A percentile compares a stretch with the other conserved stretches of the same genome.
Evolutionary conservation across 179 eudicot genomes (phyloP).

Genomic region (Silene noctiflora): DNA sequence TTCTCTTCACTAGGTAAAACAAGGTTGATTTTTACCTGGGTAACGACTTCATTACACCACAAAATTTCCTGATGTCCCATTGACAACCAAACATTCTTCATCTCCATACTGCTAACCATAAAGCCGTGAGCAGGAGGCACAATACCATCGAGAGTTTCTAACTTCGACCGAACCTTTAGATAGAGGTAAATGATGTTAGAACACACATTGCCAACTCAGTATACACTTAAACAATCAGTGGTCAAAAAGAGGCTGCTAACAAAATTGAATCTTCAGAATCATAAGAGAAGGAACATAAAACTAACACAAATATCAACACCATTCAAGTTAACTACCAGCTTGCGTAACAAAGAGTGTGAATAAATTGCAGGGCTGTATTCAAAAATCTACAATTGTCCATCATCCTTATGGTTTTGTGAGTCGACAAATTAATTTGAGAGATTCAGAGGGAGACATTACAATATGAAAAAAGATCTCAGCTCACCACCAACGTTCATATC

Average conservation of each 20-base stretch:
- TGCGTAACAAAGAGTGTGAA: not conserved
- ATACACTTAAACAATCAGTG: slow-evolving; percentile 15
- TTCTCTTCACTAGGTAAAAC: not conserved
- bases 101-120: slow-evolving; percentile 72
- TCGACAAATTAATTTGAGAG: not conserved
- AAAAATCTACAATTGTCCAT: not conserved
- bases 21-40: slow-evolving; percentile 56
- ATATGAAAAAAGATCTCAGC: not conserved
- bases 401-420: not conserved
- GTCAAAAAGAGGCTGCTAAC: slow-evolving; percentile 14
- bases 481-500: not conserved
- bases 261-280: slow-evolving; percentile 15
- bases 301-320: slow-evolving; percentile 13
- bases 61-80: slow-evolving; percentile 98
- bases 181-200: slow-evolving; percentile 26
- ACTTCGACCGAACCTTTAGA: slow-evolving; percentile 74
- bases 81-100: slow-evolving; percentile 96
- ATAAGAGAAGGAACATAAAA: slow-evolving; percentile 10
- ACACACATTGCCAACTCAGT: slow-evolving; percentile 17
- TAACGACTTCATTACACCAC: slow-evolving; percentile 96
- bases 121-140: slow-evolving; percentile 92
- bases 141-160: slow-evolving; percentile 85
- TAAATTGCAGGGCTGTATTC: not conserved
- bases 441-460: not conserved
- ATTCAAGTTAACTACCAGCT: not conserved